A percentile compares a stretch with the other conserved stretches of the same genome.
Evolutionary conservation across 305 asterid species (phyloP).

Genomic region (Rubia balearica): DNA sequence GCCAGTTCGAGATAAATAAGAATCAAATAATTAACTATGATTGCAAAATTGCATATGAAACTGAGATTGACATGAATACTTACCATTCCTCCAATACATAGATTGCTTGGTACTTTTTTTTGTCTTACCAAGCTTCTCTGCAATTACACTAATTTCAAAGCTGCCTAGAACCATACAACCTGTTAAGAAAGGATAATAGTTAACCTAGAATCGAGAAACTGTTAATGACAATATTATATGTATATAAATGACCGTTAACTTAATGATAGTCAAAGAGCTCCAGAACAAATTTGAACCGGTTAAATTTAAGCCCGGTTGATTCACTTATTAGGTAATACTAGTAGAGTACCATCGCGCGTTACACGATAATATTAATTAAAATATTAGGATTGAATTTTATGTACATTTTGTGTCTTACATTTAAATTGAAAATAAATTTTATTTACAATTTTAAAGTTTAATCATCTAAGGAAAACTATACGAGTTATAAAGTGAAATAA

Average conservation of each 20-base stretch:
- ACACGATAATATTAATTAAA: too few relatives aligned
- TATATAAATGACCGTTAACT: neutral
- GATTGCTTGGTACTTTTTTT: conserved; percentile 51
- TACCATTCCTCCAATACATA: conserved; percentile 76
- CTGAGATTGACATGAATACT: conserved; percentile 15
- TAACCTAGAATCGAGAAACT: neutral
- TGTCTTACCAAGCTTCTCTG: conserved; percentile 69
- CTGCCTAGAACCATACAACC: conserved; percentile 88
- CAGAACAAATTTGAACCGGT: neutral
- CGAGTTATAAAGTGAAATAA: too few relatives aligned
- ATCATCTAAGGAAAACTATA: too few relatives aligned
- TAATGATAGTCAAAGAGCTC: neutral
- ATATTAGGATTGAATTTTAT: too few relatives aligned
- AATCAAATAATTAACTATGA: neutral
- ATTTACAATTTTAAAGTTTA: too few relatives aligned
- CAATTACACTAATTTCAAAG: conserved; percentile 63
- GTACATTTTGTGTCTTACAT: too few relatives aligned
- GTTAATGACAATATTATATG: neutral
- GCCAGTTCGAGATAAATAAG: neutral
- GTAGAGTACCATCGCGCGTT: too few relatives aligned
- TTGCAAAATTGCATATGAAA: neutral
- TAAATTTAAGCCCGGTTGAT: too few relatives aligned
- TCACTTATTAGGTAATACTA: neutral
- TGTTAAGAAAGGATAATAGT: conserved; percentile 13
- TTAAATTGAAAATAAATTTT: too few relatives aligned